Conservation (phyloP, 129 eudicot genomes). For the Arctium lappa region DNA sequence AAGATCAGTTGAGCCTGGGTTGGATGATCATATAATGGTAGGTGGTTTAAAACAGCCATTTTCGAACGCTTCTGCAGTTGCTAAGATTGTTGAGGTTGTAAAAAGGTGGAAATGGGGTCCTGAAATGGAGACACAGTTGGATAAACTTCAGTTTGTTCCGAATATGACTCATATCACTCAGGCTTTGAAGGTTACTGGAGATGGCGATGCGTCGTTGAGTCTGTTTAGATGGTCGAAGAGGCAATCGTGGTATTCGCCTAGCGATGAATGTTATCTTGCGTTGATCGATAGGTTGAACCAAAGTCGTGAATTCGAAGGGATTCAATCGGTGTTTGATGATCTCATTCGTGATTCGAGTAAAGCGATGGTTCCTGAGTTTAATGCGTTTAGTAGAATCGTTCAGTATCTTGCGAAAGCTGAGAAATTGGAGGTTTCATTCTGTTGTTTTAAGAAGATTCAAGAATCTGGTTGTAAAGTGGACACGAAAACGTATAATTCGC, state of each 20-base stretch:
- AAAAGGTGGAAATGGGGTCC: conserved; percentile 99
- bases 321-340: conserved; percentile 75
- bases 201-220: conserved; percentile 59
- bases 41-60: conserved; percentile 84
- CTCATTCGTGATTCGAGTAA: conserved; percentile 60
- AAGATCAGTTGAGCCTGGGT: conserved; percentile 67
- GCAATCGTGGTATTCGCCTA: conserved; percentile 75
- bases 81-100: conserved; percentile 83
- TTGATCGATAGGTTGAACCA: conserved; percentile 69
- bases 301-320: conserved; percentile 77
- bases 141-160: conserved; percentile 83
- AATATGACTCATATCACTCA: conserved; percentile 75
- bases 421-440: conserved; percentile 82
- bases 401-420: conserved; percentile 86
- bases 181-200: conserved; percentile 62
- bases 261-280: conserved; percentile 62
- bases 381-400: conserved; percentile 66
- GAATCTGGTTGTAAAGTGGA: conserved; percentile 68
- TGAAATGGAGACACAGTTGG: conserved; percentile 92
- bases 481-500: conserved; percentile 66
- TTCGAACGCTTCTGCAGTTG: conserved; percentile 74
- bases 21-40: conserved; percentile 90
- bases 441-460: conserved; percentile 85
- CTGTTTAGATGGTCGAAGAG: conserved; percentile 87
- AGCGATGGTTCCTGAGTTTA: conserved; percentile 29